phyloP scores from a whole-genome alignment of 1,284 basidiomycete genomes.

The Gomphus bonarii region DNA sequence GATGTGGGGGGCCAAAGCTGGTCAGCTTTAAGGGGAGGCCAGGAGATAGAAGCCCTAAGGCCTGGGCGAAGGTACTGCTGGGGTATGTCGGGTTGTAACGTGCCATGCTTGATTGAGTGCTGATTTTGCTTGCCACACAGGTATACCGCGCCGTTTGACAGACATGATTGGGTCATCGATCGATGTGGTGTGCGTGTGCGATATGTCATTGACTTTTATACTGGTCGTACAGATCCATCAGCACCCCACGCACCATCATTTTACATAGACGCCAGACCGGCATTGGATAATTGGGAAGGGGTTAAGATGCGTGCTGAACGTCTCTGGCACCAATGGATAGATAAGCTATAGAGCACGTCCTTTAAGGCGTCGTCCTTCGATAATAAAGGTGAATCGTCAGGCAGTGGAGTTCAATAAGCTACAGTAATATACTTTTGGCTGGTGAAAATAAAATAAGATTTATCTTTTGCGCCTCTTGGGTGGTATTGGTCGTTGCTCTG shows the following conservation, averaged over 20 bases:
- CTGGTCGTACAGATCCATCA: conserved; percentile 69
- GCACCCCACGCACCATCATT: conserved; percentile 25
- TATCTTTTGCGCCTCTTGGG: conserved; percentile 29
- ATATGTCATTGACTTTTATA: conserved; percentile 97
- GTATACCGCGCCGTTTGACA: conserved; percentile 81
- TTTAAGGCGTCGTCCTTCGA: neutral
- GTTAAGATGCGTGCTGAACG: conserved; percentile 62
- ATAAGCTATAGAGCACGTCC: neutral
- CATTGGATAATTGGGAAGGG: conserved; percentile 86
- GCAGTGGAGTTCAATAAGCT: neutral
- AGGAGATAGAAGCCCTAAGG: conserved; percentile 67
- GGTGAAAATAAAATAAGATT: neutral
- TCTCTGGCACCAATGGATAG: conserved; percentile 34
- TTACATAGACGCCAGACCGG: conserved; percentile 57
- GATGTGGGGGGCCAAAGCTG: conserved; percentile 75
- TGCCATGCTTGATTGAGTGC: neutral
- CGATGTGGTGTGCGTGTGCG: conserved; percentile 81
- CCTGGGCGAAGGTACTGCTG: conserved; percentile 71
- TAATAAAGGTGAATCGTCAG: neutral
- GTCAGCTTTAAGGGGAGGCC: conserved; percentile 83
- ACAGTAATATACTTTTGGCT: neutral
- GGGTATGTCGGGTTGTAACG: conserved; percentile 53
- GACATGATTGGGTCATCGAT: conserved; percentile 96
- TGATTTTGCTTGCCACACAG: conserved; percentile 29
- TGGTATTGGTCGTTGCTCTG: conserved; percentile 25